These are phyloP conservation scores for Garcileccinum viscosum DNA, from an alignment of 1,284 basidiomycete species.

Conservation along the genomic window DNA sequence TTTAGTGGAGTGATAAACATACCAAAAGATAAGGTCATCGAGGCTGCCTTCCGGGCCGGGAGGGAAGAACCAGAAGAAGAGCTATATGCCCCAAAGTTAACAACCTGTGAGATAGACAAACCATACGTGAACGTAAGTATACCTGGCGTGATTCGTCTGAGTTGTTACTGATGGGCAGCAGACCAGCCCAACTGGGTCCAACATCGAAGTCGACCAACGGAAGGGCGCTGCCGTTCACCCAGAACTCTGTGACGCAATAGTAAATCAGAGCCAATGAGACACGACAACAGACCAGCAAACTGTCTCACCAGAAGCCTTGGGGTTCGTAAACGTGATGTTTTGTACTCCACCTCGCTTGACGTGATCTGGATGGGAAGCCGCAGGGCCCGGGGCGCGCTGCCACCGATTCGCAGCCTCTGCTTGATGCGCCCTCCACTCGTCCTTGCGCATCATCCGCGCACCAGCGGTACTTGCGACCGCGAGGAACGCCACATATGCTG, in stretches of 20 bases:
- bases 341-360: constrained; percentile 41
- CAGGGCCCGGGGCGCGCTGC: constrained; percentile 28
- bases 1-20: constrained; percentile 2
- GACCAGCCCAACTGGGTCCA: constrained; percentile 64
- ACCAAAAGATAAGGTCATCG: constrained; percentile 81
- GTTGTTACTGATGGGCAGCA: constrained; percentile 69
- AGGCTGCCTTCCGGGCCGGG: constrained; percentile 72
- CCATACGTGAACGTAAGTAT: not conserved
- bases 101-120: constrained; percentile 67
- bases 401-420: constrained; percentile 48
- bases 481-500: not conserved
- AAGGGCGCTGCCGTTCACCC: constrained; percentile 72
- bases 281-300: constrained; percentile 43
- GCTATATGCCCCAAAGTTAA: constrained; percentile 60
- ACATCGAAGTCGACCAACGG: constrained; percentile 73
- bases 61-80: constrained; percentile 90
- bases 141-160: constrained; percentile 72
- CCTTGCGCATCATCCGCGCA: not conserved
- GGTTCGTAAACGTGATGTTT: constrained; percentile 77
- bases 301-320: constrained; percentile 61
- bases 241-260: constrained; percentile 57
- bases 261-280: not conserved
- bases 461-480: not conserved
- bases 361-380: not conserved
- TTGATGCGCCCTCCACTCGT: constrained; percentile 21